phyloP scores from a whole-genome alignment of 345 rosid genomes.

The Acer negundo region DNA sequence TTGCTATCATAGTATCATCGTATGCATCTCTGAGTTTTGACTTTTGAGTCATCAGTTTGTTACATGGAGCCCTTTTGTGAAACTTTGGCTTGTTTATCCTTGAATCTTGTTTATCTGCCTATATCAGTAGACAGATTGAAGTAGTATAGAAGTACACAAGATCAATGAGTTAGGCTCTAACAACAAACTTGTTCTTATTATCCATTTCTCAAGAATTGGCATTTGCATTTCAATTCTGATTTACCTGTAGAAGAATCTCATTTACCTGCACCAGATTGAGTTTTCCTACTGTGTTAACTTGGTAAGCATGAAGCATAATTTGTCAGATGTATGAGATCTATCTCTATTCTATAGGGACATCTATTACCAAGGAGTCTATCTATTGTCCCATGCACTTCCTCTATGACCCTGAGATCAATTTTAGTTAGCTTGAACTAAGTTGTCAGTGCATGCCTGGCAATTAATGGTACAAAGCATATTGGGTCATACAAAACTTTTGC shows the following conservation, averaged over 20 bases:
- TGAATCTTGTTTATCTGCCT: background rate
- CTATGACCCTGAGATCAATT: background rate
- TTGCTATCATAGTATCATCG: background rate
- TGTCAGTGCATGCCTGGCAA: background rate
- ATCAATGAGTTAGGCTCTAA: background rate
- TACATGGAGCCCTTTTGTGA: background rate
- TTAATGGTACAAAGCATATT: background rate
- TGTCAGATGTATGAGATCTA: background rate
- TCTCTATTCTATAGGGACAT: background rate
- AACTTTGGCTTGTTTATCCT: background rate
- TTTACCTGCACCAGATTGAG: background rate
- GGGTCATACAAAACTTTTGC: background rate
- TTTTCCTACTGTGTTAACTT: conserved; percentile 5
- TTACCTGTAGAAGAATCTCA: background rate
- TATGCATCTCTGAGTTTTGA: background rate
- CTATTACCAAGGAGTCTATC: background rate
- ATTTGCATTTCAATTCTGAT: background rate
- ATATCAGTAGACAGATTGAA: background rate
- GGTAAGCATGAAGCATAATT: background rate
- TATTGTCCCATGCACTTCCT: background rate
- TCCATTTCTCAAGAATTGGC: background rate
- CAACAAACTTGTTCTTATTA: background rate
- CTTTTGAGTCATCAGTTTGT: background rate
- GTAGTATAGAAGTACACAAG: background rate
- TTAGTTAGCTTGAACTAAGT: background rate